A percentile compares a stretch with the other conserved stretches of the same genome.
phyloP scores from a whole-genome alignment of 768 basidiomycete genomes.

The Suillus spraguei region DNA sequence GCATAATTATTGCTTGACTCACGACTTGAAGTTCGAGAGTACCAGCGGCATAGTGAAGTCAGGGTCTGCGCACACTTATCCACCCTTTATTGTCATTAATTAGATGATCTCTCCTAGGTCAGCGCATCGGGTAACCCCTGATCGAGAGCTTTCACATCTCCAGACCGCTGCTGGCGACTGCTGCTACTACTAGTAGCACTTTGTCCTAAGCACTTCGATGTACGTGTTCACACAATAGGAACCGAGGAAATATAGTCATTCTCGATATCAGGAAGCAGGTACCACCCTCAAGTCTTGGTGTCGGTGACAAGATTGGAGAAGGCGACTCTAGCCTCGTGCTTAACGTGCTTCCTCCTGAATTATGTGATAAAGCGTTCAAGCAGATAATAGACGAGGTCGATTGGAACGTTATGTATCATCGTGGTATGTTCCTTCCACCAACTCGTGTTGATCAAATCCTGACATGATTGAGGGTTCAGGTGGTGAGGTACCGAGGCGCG shows the following conservation, averaged over 20 bases:
- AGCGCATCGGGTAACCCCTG: slow-evolving; percentile 27
- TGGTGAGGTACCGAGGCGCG: slow-evolving; percentile 70
- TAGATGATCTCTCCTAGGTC: slow-evolving; percentile 14
- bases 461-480: slow-evolving; percentile 41
- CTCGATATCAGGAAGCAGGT: slow-evolving; percentile 1
- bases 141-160: slow-evolving; percentile 46
- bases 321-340: slow-evolving; percentile 69
- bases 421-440: slow-evolving; percentile 45
- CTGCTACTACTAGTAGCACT: not conserved
- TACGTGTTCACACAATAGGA: not conserved
- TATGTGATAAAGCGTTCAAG: slow-evolving; percentile 60
- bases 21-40: no score
- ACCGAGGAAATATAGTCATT: not conserved
- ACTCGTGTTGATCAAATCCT: slow-evolving; percentile 7
- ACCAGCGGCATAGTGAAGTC: not conserved
- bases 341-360: slow-evolving; percentile 56
- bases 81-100: slow-evolving; percentile 42
- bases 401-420: slow-evolving; percentile 76
- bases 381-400: slow-evolving; percentile 62
- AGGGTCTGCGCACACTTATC: slow-evolving; percentile 27
- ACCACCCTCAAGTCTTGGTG: slow-evolving; percentile 30
- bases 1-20: not conserved
- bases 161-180: slow-evolving; percentile 31
- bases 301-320: slow-evolving; percentile 54
- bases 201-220: not conserved